Base-by-base conservation (phyloP, 805 yeast species). In the Brettanomyces naardenensis region DNA sequence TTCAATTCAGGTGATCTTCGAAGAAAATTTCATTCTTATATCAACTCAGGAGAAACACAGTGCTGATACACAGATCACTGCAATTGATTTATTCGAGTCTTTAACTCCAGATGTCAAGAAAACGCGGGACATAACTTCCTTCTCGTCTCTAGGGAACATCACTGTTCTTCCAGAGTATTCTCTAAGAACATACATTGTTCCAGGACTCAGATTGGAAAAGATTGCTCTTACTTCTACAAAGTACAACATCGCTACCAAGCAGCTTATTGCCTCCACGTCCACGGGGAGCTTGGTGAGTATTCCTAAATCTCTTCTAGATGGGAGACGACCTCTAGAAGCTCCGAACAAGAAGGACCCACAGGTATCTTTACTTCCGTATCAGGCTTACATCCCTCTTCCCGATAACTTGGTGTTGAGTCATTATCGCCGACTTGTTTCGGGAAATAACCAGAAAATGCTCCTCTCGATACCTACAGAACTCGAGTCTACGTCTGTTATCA, bases 1-100 rank as follows among this genome's bases (percentile, higher is more conserved):
- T 6, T 40, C 70, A 2, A 54, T 86, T 21, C 61, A 69, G 18
- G 49, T 86, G 20, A 65, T 77, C 1, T 71, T 77, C 56, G 92
- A 87, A 35, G 97, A 90, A 53, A 77, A 89, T 59, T 90, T 92
- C 84, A 64, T 87, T 14, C 68, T 85, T 9, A 80, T 83, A 52
- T 65, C 89, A 0, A 80, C 75, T 48, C 73, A 69, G 51, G 69
- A 78, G 39, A 51, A 53, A 1, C 54, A 54, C 2, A 79, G 80
- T 9, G 54, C 65, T 17, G 43, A 50, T n/a, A 68, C 75, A 3
- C 72, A 79, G 48, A 52, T 92, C 11, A 75, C 70, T 13, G 87
- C 83, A 3, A 64, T 86, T 49, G 97, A 92, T 54, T 58, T 92
- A 28, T 92, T 76, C 58, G 94, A 86, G 50, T 78, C 87, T 1